Base-by-base conservation (phyloP, 1,139 yeast species). In the Kodamaea alishanica region DNA sequence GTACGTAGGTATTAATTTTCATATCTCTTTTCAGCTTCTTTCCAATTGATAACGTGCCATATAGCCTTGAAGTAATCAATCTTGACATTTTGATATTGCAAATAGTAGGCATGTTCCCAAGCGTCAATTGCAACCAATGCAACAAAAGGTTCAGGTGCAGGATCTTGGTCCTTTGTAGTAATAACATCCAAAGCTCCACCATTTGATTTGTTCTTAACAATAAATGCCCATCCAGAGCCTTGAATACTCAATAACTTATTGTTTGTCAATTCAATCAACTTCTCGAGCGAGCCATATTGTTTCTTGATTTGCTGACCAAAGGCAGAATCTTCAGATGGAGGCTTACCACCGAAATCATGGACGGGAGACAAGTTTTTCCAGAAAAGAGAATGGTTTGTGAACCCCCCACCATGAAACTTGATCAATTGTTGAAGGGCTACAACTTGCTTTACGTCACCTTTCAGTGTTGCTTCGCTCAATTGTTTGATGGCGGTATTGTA, bases 21-120 rank as follows among this genome's bases (percentile, higher is more conserved):
- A 28, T 44, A 68, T 49, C 68, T 65, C 57, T 58, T 59, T 54
- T 64, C 73, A 38, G 75, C 76, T 49, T 65, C 73, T 41, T 61
- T 55, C 77, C 77, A 71, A 61, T 66, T 70, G 50, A 71, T 64
- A 30, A 70, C 76, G 43, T 70, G 63, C 73, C 73, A 70, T 49
- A 71, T 68, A 42, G 75, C 74, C 52, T 70, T 64, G 56, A 71
- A 67, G 55, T 71, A 70, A 49, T 67, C 72, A 26, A 62, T 69
- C 58, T 71, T 70, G 45, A 67, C 73, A 47, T 70, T 71, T 51
- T 68, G 73, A 54, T 71, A 70, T 47, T 71, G 75, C 50, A 70
- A 65, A 57, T 71, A 71, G 56, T 70, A 71, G 41, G 76, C 76
- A 48, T 71, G 77, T 52, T 71, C 76, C 76, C 77, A 71, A 37